Percentiles rank a stretch among this genome's conserved stretches.
These are phyloP conservation scores for Kodamaea laetipori DNA, from an alignment of 805 yeast genomes.

Conservation along the genomic window DNA sequence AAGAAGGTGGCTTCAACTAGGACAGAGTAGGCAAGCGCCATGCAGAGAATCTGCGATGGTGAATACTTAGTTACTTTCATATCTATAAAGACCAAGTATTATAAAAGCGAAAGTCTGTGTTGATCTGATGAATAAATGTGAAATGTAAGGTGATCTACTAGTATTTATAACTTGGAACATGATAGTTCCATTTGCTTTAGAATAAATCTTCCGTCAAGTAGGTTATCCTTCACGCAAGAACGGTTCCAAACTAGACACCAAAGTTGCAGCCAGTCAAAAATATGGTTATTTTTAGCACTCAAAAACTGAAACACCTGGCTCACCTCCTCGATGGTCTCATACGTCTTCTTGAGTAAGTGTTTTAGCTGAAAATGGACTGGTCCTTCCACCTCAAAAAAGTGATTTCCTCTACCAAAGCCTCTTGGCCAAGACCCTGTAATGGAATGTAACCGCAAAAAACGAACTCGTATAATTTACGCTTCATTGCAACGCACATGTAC, in stretches of 20 bases:
- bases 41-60: slow-evolving; percentile 4
- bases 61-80: slow-evolving; percentile 1
- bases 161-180: neutral
- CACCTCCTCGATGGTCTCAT: neutral
- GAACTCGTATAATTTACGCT: neutral
- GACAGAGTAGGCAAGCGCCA: slow-evolving; percentile 6
- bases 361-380: neutral
- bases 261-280: slow-evolving; percentile 2
- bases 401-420: neutral
- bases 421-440: neutral
- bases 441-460: slow-evolving; percentile 2
- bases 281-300: neutral
- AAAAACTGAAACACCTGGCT: neutral
- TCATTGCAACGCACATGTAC: neutral
- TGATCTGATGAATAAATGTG: neutral
- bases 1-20: neutral
- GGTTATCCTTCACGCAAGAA: neutral
- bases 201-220: no score
- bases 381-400: neutral
- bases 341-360: neutral
- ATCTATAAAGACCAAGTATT: neutral
- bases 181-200: no score
- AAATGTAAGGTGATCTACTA: neutral
- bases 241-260: neutral
- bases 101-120: slow-evolving; percentile 1